phyloP scores from a whole-genome alignment of 139 green algal genomes.

The Chlamydomonas sp. region DNA sequence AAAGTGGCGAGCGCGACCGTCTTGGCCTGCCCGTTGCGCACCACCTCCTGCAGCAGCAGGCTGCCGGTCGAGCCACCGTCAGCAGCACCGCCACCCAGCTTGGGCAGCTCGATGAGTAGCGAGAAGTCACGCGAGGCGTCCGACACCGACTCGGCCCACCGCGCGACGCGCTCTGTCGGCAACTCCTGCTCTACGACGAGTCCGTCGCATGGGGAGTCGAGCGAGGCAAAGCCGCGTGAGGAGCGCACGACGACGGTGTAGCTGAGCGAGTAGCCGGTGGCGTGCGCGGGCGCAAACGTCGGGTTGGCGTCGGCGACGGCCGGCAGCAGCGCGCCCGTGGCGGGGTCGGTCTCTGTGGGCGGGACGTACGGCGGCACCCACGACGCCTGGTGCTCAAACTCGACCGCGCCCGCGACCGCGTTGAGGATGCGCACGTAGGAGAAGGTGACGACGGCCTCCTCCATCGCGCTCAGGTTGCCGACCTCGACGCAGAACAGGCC shows the following conservation, averaged over 20 bases:
- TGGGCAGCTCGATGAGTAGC: conserved; percentile 23
- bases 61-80: not conserved
- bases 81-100: not conserved
- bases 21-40: conserved; percentile 15
- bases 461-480: conserved; percentile 30
- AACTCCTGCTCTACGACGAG: not conserved
- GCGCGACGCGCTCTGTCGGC: not conserved
- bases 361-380: conserved; percentile 32
- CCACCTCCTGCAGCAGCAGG: conserved; percentile 10
- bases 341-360: not conserved
- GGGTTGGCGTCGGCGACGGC: not conserved
- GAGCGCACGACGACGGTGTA: conserved; percentile 18
- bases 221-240: not conserved
- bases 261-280: conserved; percentile 21
- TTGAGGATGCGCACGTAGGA: conserved; percentile 32
- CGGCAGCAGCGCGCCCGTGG: not conserved
- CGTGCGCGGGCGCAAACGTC: conserved; percentile 10
- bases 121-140: conserved; percentile 29
- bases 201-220: conserved; percentile 11
- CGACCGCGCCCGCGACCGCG: conserved; percentile 18
- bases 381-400: conserved; percentile 32
- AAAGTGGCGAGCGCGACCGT: conserved; percentile 28
- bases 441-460: conserved; percentile 17
- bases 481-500: conserved; percentile 26
- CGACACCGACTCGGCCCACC: conserved; percentile 4